Percentiles rank a stretch among this genome's conserved stretches.
Conservation (phyloP, 306 rosid genomes). For the Vachellia collinsii region DNA sequence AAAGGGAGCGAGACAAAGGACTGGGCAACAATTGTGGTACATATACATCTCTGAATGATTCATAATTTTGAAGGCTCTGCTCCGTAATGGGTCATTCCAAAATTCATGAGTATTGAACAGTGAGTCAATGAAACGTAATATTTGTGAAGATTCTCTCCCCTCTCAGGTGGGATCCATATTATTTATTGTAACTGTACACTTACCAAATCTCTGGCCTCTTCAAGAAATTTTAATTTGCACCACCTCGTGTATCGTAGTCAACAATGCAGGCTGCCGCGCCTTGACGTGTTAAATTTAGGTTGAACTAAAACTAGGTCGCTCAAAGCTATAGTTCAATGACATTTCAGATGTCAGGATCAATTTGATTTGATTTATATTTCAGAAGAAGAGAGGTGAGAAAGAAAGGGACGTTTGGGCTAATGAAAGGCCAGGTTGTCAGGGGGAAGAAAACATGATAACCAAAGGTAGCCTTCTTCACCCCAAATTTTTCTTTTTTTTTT, state of each 20-base stretch:
- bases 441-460: conserved; percentile 29
- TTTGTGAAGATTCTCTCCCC: background rate
- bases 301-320: too few relatives aligned
- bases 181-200: too few relatives aligned
- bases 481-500: too few relatives aligned
- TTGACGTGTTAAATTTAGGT: too few relatives aligned
- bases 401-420: conserved; percentile 50
- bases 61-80: background rate
- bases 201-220: too few relatives aligned
- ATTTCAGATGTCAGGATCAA: background rate
- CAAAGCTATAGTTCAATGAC: too few relatives aligned
- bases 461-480: conserved; percentile 36
- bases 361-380: too few relatives aligned
- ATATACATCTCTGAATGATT: background rate
- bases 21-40: background rate
- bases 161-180: background rate
- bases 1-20: background rate
- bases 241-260: background rate
- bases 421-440: conserved; percentile 32
- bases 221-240: too few relatives aligned
- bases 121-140: background rate
- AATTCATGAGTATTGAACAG: background rate
- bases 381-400: background rate
- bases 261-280: background rate
- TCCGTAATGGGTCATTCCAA: background rate